Evolutionary conservation across 768 basidiomycete species (phyloP), one percentile per base, ranked within the genome.

Genomic region (Psilocybe tampanensis): DNA sequence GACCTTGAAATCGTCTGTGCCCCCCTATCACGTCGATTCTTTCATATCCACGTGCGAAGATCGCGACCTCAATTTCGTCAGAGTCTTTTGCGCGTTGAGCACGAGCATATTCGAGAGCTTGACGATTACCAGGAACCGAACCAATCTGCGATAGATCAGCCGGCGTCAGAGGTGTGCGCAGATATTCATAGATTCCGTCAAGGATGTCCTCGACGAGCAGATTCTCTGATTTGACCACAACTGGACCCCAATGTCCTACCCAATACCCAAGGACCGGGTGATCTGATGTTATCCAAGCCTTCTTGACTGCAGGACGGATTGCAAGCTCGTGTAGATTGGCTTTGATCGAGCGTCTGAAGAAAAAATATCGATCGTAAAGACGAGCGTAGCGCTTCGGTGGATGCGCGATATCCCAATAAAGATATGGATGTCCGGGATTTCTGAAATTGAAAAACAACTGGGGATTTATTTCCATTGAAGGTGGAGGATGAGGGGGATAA

Each of bases 21-120:
- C 73, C 72, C 1, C 82, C 83, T 29, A 86, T 60, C 45, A 76
- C 74, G 66, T 87, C 86, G 41, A 80, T 75, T 33, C 85, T 74
- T 60, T 66, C 74, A 51, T 78, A 79, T 0, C 80, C 79, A 47
- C 73, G 66, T 39, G 59, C 60, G 32, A 73, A 63, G 41, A 78
- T 76, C 53, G 77, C 75, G 2, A 65, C 74, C 12, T 70, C 66
- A 8, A 86, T 59, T 23, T 76, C 76, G 52, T 64, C 64, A 6
- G 76, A 72, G 19, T 76, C 72, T 23, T 66, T 66, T 49, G 75
- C 75, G 54, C 84, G 76, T 24, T 64, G 52, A 39, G 62, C 56
- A 18, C 70, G 72, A 11, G 76, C 68, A 24, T 47, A 51, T 7
- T 61, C 60, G 26, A 79, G 65, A 9, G 47, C 56, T 26, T 65